These are phyloP conservation scores for Capsicum baccatum DNA, from an alignment of 257 asterid species.

Conservation along the genomic window DNA sequence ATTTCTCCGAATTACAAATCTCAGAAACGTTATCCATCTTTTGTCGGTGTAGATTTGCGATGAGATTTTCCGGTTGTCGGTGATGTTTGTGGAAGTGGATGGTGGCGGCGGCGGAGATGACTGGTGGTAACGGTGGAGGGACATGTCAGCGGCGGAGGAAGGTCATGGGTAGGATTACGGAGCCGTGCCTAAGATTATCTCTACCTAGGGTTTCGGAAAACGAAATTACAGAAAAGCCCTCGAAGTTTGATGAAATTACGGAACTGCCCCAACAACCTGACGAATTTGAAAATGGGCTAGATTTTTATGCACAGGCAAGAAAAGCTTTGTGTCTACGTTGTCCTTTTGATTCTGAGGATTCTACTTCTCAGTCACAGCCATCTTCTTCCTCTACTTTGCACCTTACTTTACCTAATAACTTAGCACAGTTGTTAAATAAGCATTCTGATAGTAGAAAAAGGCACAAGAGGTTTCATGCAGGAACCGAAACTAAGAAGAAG, in stretches of 20 bases:
- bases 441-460: constrained; percentile 73
- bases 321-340: constrained; percentile 74
- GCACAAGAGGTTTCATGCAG: constrained; percentile 74
- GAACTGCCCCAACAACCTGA: constrained; percentile 48
- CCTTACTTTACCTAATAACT: constrained; percentile 64
- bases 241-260: constrained; percentile 44
- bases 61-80: constrained; percentile 24
- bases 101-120: constrained; percentile 58
- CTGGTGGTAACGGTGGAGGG: constrained; percentile 56
- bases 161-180: constrained; percentile 58
- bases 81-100: constrained; percentile 52
- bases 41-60: neutral
- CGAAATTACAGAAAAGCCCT: constrained; percentile 71
- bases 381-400: constrained; percentile 40
- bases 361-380: constrained; percentile 28
- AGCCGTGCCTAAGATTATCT: constrained; percentile 51
- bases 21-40: neutral
- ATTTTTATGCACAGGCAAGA: constrained; percentile 74
- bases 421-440: constrained; percentile 62
- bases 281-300: constrained; percentile 44
- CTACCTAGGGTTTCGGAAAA: constrained; percentile 22
- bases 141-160: constrained; percentile 70
- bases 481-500: constrained; percentile 56
- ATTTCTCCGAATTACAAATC: constrained; percentile 11
- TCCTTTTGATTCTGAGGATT: constrained; percentile 71